Percentiles rank a stretch among this genome's conserved stretches.
Evolutionary conservation across 148 eudicot species (phyloP).

Genomic region (Dianthus caryophyllus): DNA sequence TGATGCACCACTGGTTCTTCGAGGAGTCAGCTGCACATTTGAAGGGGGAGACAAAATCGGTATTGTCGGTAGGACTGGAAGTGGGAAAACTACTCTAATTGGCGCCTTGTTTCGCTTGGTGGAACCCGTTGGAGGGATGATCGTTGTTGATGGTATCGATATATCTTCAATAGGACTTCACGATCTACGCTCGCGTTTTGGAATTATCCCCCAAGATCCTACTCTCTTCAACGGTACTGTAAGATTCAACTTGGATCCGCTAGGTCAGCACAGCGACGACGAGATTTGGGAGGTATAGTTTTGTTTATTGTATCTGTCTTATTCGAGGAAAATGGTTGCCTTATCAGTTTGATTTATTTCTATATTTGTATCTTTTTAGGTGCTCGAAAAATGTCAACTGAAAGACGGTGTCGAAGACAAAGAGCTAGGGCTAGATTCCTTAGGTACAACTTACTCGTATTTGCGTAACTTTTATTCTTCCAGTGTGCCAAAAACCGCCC

Average conservation of each 20-base stretch:
- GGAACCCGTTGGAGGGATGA: constrained; percentile 68
- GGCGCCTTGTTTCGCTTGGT: constrained; percentile 85
- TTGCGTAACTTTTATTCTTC: background rate
- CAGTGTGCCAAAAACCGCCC: background rate
- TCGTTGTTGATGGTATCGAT: constrained; percentile 70
- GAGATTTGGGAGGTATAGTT: constrained; percentile 80
- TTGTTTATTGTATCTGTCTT: background rate
- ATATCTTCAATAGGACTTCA: constrained; percentile 75
- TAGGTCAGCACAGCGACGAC: constrained; percentile 53
- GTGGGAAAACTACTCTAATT: constrained; percentile 89
- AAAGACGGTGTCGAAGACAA: constrained; percentile 72
- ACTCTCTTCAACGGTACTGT: constrained; percentile 90
- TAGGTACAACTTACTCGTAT: constrained; percentile 40
- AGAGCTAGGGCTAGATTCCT: constrained; percentile 58
- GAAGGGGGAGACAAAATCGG: constrained; percentile 88
- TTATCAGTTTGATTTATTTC: background rate
- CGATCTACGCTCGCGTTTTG: constrained; percentile 74
- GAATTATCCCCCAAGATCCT: constrained; percentile 90
- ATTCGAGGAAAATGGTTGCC: background rate
- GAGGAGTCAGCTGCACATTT: constrained; percentile 76
- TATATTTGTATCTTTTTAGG: constrained; percentile 36
- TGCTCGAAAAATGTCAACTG: constrained; percentile 79
- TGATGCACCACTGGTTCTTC: constrained; percentile 73
- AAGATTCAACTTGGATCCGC: constrained; percentile 79
- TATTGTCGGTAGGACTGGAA: constrained; percentile 90